A percentile compares a stretch with the other conserved stretches of the same genome.
These are phyloP conservation scores for Phytophthora colocasiae DNA, from an alignment of 352 stramenopile genomes.

Conservation along the genomic window DNA sequence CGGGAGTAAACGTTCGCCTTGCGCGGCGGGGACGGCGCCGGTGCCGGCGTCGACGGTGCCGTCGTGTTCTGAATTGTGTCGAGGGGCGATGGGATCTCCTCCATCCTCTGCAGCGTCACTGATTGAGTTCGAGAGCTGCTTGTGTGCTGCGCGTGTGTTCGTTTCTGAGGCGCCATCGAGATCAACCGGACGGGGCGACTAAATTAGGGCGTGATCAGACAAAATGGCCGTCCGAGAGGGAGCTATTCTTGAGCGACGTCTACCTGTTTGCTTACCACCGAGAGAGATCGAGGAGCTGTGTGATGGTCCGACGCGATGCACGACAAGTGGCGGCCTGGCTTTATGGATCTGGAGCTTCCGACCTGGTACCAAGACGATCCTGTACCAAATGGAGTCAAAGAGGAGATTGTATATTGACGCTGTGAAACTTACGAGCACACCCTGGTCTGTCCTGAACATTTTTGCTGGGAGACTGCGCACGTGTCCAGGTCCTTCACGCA, in stretches of 20 bases:
- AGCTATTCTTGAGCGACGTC: conserved; percentile 21
- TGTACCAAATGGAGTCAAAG: neutral
- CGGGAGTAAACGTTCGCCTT: conserved; percentile 61
- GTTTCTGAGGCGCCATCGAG: conserved; percentile 17
- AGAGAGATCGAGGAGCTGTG: conserved; percentile 19
- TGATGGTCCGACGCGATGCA: conserved; percentile 24
- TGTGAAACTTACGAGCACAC: conserved; percentile 22
- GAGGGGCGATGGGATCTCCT: conserved; percentile 1
- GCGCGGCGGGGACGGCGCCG: conserved; percentile 19
- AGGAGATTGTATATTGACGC: no score
- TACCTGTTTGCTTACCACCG: conserved; percentile 10
- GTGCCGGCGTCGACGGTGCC: conserved; percentile 6
- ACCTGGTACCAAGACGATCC: conserved; percentile 10
- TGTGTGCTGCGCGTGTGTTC: neutral
- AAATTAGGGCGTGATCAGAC: conserved; percentile 15
- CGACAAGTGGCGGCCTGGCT: conserved; percentile 30
- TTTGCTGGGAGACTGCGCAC: conserved; percentile 35
- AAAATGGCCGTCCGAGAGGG: conserved; percentile 1
- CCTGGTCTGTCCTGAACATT: conserved; percentile 39
- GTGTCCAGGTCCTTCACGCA: conserved; percentile 53
- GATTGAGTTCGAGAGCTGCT: conserved; percentile 6
- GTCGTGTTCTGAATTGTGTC: conserved; percentile 13
- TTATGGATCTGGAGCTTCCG: conserved; percentile 32
- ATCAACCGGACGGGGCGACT: neutral
- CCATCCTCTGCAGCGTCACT: conserved; percentile 22